Evolutionary conservation across 257 asterid species (phyloP).

Genomic region (Nicotiana attenuata): DNA sequence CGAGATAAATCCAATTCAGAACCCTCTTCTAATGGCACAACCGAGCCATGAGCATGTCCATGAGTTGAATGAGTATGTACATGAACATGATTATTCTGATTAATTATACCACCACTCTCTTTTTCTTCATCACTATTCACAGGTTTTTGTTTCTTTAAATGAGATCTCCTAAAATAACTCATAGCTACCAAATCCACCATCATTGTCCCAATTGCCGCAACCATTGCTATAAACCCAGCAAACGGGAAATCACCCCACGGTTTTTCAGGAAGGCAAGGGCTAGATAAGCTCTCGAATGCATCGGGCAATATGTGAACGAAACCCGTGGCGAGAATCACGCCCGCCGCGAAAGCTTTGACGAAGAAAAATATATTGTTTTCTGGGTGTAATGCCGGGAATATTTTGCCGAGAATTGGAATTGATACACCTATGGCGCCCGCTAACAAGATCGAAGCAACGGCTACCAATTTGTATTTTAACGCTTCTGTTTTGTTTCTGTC

Average conservation of each 20-base stretch:
- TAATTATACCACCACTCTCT: not conserved
- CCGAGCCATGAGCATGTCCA: slow-evolving; percentile 24
- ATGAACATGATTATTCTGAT: slow-evolving; percentile 1
- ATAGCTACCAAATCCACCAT: slow-evolving; percentile 14
- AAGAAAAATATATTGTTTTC: slow-evolving; percentile 33
- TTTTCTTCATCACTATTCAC: slow-evolving; percentile 12
- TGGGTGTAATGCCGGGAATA: slow-evolving; percentile 33
- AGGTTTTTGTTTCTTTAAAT: not conserved
- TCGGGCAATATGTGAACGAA: slow-evolving; percentile 16
- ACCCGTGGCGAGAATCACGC: slow-evolving; percentile 47
- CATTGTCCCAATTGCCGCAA: slow-evolving; percentile 11
- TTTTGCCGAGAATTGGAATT: slow-evolving; percentile 32
- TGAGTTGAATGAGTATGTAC: slow-evolving; percentile 24
- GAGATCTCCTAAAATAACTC: slow-evolving; percentile 3
- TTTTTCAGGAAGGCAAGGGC: slow-evolving; percentile 8
- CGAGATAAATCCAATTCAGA: slow-evolving; percentile 9
- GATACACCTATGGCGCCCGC: slow-evolving; percentile 39
- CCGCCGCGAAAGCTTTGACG: slow-evolving; percentile 48
- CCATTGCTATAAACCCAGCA: slow-evolving; percentile 13
- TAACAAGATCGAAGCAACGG: slow-evolving; percentile 36
- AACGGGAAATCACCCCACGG: slow-evolving; percentile 19
- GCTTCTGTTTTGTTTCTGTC: slow-evolving; percentile 25
- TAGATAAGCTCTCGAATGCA: slow-evolving; percentile 3
- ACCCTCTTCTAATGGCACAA: not conserved
- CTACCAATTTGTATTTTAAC: slow-evolving; percentile 32